Conservation (phyloP, 2,329 filamentous ascomycete genomes). For the Graphium sp. region DNA sequence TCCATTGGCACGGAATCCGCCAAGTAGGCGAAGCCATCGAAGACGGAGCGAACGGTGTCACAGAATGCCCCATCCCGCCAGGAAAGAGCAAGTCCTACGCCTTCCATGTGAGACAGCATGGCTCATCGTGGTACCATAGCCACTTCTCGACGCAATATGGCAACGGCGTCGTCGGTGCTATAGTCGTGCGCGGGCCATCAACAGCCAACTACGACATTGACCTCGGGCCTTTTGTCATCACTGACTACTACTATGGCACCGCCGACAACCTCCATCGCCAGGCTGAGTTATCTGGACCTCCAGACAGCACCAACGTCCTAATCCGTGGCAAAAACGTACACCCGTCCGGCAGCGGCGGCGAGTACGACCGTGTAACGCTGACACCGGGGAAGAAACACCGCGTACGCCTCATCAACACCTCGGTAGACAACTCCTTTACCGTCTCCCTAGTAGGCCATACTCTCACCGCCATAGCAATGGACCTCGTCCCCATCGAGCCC, state of each 20-base stretch:
- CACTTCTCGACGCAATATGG: slow-evolving; percentile 41
- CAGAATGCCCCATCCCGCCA: slow-evolving; percentile 22
- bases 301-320: slow-evolving; percentile 17
- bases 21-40: slow-evolving; percentile 4
- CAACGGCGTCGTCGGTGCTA: slow-evolving; percentile 42
- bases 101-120: slow-evolving; percentile 23
- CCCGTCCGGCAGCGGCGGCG: slow-evolving; percentile 11
- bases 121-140: slow-evolving; percentile 21
- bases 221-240: slow-evolving; percentile 27
- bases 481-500: slow-evolving; percentile 34
- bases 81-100: slow-evolving; percentile 16
- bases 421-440: slow-evolving; percentile 26
- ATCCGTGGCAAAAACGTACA: slow-evolving; percentile 24
- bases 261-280: slow-evolving; percentile 11
- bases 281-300: slow-evolving; percentile 8
- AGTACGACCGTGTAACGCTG: slow-evolving; percentile 14
- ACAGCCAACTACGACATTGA: slow-evolving; percentile 38
- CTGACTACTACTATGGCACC: slow-evolving; percentile 31
- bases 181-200: slow-evolving; percentile 40
- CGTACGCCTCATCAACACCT: slow-evolving; percentile 31
- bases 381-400: slow-evolving; percentile 16
- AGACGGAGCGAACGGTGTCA: slow-evolving; percentile 30
- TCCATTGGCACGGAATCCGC: slow-evolving; percentile 5
- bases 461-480: slow-evolving; percentile 33
- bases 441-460: slow-evolving; percentile 34